Evolutionary conservation across 768 basidiomycete species (phyloP), one percentile per base, ranked within the genome.

Genomic region (Tylopilus vinaceipallidus): DNA sequence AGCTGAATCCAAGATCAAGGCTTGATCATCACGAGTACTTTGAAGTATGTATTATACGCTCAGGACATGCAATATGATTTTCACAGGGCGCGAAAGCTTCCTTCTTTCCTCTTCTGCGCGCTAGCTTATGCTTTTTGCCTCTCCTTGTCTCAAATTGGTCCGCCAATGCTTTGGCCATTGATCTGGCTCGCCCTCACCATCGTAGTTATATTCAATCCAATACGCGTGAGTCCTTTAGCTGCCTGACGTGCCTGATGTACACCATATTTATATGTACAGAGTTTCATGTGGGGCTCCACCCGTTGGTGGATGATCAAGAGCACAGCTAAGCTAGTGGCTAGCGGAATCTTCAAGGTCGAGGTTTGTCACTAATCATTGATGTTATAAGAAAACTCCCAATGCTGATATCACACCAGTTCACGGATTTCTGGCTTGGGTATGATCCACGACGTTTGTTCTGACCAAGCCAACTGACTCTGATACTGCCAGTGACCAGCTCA

Each of bases 381-480:
- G n/a, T n/a, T n/a, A n/a, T n/a, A n/a, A 23, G 10, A 26, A 23
- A 36, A 12, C 34, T 27, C 42, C 26, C 2, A 33, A 39, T 26
- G 51, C 52, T 53, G 52, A 56, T 44, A 24, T 14, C 27, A 23
- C 41, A 36, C 1, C 49, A 88, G 84, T 93, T 93, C 64, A 70
- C 84, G 14, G 91, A 91, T 73, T 89, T 92, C 81, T 93, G 91
- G 91, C 75, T 92, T 64, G 91, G 88, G 88, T 88, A 66, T 47
- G 78, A 62, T 23, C 44, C 13, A 23, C 2, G 32, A 41, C 3
- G 11, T 20, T 37, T 38, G 10, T 19, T 27, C 33, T 22, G 41
- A 2, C 8, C 10, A 46, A 38, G 23, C 14, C 16, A 20, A 50
- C 50, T 62, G 46, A 61, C 40, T 13, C n/a, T n/a, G 10, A 47